phyloP scores from a whole-genome alignment of 768 basidiomycete genomes.

The Mycena venus region DNA sequence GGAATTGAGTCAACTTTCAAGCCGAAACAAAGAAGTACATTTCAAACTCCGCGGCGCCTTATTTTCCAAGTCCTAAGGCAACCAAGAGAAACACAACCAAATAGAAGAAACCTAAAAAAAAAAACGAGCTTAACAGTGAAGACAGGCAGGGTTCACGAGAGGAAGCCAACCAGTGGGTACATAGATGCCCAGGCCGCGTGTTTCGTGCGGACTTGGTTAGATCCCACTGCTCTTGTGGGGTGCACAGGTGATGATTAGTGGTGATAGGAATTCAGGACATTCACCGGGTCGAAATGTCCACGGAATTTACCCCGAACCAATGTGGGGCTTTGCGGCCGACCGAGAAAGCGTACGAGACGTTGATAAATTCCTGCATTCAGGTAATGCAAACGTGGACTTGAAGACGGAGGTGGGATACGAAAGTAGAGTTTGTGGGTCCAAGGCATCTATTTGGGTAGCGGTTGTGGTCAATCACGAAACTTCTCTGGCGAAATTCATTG shows the following conservation, averaged over 20 bases:
- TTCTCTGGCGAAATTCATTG: no score
- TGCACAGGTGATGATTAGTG: not conserved
- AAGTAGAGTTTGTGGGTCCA: not conserved
- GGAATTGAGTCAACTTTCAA: not conserved
- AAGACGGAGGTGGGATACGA: no score
- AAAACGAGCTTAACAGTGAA: not conserved
- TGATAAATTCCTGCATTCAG: no score
- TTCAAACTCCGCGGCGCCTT: conserved; percentile 7
- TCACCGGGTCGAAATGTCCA: not conserved
- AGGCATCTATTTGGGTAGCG: no score
- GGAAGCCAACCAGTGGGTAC: not conserved
- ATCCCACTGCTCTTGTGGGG: not conserved
- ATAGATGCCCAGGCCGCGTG: not conserved
- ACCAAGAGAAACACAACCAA: not conserved
- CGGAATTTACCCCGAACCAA: not conserved
- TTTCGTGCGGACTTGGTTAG: not conserved
- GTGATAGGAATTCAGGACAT: not conserved
- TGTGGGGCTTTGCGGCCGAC: no score
- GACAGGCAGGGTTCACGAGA: not conserved
- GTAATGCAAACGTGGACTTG: no score
- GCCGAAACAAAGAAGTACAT: not conserved
- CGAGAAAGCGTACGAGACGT: no score
- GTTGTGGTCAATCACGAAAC: not conserved
- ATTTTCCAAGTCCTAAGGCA: no score
- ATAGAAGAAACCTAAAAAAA: not conserved